Evolutionary conservation across 2,329 filamentous ascomycete species (phyloP).

Genomic region (Neurospora sp.): DNA sequence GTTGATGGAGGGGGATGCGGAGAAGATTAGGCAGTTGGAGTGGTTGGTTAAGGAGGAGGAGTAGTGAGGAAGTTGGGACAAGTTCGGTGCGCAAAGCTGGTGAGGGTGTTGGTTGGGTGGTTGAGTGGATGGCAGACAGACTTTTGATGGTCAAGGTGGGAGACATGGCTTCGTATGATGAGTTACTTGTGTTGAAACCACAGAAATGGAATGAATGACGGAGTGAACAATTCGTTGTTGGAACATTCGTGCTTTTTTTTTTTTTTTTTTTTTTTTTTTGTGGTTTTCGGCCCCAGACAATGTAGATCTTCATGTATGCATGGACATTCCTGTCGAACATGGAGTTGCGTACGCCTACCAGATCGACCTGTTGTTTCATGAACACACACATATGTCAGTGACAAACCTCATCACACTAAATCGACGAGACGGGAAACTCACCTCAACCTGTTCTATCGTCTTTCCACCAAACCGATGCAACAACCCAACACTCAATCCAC

Average conservation of each 20-base stretch:
- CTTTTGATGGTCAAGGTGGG: background rate
- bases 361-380: conserved; percentile 27
- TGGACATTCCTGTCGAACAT: conserved; percentile 37
- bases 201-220: background rate
- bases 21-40: conserved; percentile 37
- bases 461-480: conserved; percentile 28
- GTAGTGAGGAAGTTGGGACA: background rate
- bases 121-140: background rate
- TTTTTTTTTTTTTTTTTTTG: background rate
- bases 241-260: background rate
- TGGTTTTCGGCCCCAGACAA: conserved; percentile 43
- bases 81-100: background rate
- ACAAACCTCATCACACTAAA: background rate
- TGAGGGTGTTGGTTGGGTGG: background rate
- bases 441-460: conserved; percentile 39
- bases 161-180: background rate
- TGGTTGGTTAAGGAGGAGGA: conserved; percentile 30
- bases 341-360: conserved; percentile 40
- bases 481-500: conserved; percentile 22
- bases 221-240: background rate
- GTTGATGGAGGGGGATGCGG: conserved; percentile 35
- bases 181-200: background rate
- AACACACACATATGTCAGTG: conserved; percentile 7
- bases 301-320: conserved; percentile 38
- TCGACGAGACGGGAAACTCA: conserved; percentile 17